Percentiles rank a stretch among this genome's conserved stretches.
phyloP scores from a whole-genome alignment of 305 asterid genomes.

The Solanum aculeatissimum region DNA sequence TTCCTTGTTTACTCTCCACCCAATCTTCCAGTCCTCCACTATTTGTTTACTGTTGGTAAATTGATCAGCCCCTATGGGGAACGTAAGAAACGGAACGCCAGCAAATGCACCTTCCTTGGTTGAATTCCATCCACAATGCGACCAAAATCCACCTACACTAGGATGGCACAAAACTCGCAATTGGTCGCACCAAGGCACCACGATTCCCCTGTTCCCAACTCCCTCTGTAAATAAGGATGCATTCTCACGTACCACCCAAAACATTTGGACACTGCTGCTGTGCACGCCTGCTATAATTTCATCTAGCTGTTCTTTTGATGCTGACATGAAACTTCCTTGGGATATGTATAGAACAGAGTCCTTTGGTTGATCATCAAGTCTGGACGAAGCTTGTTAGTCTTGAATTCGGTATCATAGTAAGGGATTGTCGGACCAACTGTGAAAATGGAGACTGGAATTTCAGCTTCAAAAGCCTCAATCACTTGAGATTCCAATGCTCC shows the following conservation, averaged over 20 bases:
- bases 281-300: slow-evolving; percentile 20
- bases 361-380: slow-evolving; percentile 29
- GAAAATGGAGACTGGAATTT: slow-evolving; percentile 12
- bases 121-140: slow-evolving; percentile 64
- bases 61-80: slow-evolving; percentile 40
- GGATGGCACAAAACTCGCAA: slow-evolving; percentile 32
- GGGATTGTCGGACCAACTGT: slow-evolving; percentile 29
- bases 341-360: slow-evolving; percentile 49
- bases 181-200: slow-evolving; percentile 60
- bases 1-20: not conserved
- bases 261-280: not conserved
- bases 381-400: not conserved
- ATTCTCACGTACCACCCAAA: slow-evolving; percentile 10
- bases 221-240: not conserved
- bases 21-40: not conserved
- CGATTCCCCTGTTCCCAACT: slow-evolving; percentile 16
- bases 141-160: slow-evolving; percentile 42
- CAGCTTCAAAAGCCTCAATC: slow-evolving; percentile 11
- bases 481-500: slow-evolving; percentile 30
- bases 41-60: slow-evolving; percentile 21
- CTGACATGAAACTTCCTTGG: slow-evolving; percentile 35
- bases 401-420: not conserved
- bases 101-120: slow-evolving; percentile 31
- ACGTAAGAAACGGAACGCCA: slow-evolving; percentile 32
- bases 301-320: slow-evolving; percentile 27